Conservation (phyloP, 768 basidiomycete genomes). For the Infundibulicybe gibba region DNA sequence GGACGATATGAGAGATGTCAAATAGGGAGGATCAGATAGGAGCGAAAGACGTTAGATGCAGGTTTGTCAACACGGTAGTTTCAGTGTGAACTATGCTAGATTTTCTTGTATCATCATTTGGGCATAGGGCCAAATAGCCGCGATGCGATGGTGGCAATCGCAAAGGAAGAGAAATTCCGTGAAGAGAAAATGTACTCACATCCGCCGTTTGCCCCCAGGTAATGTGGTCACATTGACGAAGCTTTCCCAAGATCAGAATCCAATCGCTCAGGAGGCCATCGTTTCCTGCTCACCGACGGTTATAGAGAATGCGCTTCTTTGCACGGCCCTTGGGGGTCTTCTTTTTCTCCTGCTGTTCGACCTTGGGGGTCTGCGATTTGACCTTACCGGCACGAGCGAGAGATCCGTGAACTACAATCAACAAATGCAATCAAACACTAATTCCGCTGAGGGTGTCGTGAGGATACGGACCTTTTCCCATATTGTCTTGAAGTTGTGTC, state of each 20-base stretch:
- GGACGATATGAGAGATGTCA: slow-evolving; percentile 7
- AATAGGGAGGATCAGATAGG: slow-evolving; percentile 78
- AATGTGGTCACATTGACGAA: slow-evolving; percentile 93
- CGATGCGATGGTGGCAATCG: background rate
- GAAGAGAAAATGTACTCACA: slow-evolving; percentile 59
- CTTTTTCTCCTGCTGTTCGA: slow-evolving; percentile 99
- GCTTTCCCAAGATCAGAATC: slow-evolving; percentile 28
- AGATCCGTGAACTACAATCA: slow-evolving; percentile 87
- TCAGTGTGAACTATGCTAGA: slow-evolving; percentile 98
- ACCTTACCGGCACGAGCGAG: slow-evolving; percentile 99
- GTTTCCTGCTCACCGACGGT: slow-evolving; percentile 67
- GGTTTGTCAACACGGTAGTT: slow-evolving; percentile 77
- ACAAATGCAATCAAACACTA: background rate
- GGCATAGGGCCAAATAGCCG: too few relatives aligned
- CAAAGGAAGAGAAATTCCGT: slow-evolving; percentile 5
- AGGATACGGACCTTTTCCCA: slow-evolving; percentile 62
- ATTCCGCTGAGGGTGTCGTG: background rate
- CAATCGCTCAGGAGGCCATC: background rate
- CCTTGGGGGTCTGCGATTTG: slow-evolving; percentile 97
- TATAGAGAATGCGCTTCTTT: slow-evolving; percentile 94
- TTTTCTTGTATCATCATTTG: slow-evolving; percentile 54
- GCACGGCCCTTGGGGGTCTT: slow-evolving; percentile 96
- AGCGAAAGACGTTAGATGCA: slow-evolving; percentile 97
- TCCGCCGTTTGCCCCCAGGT: slow-evolving; percentile 91
- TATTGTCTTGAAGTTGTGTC: slow-evolving; percentile 58